Conservation (phyloP, 2,329 filamentous ascomycete species). For the Metarhizium humberi region DNA sequence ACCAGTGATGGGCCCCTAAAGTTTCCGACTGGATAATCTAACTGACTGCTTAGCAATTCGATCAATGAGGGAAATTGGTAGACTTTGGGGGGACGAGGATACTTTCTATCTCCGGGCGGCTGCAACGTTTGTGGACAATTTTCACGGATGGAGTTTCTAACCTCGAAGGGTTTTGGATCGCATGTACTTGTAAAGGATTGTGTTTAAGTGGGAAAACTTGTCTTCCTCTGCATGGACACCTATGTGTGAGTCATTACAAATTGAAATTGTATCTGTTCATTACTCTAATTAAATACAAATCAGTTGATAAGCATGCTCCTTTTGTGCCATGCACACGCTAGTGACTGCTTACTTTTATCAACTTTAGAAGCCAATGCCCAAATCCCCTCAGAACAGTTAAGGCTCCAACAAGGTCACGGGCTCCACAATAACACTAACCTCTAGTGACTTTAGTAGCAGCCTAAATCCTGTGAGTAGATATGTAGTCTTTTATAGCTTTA, state of each 20-base stretch:
- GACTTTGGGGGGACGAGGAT: slow-evolving; percentile 64
- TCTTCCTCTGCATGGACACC: not conserved
- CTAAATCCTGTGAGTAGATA: no score
- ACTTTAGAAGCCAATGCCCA: no score
- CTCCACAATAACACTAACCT: no score
- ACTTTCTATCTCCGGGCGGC: slow-evolving; percentile 59
- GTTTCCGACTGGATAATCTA: not conserved
- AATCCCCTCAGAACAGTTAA: no score
- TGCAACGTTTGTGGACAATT: slow-evolving; percentile 64
- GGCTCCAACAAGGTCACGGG: no score
- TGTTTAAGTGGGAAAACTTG: not conserved
- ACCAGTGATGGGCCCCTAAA: not conserved
- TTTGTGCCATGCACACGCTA: no score
- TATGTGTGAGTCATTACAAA: not conserved
- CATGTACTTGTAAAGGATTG: not conserved
- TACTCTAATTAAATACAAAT: not conserved
- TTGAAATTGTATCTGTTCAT: no score
- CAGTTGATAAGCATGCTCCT: not conserved
- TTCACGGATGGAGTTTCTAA: slow-evolving; percentile 53
- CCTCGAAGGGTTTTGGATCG: not conserved
- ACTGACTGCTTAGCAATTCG: slow-evolving; percentile 44
- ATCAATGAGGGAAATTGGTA: slow-evolving; percentile 63
- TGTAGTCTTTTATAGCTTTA: no score
- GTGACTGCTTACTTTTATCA: no score
- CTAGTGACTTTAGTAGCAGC: no score